Conservation (phyloP, 805 yeast genomes). For the Sugiyamaella lignohabitans region DNA sequence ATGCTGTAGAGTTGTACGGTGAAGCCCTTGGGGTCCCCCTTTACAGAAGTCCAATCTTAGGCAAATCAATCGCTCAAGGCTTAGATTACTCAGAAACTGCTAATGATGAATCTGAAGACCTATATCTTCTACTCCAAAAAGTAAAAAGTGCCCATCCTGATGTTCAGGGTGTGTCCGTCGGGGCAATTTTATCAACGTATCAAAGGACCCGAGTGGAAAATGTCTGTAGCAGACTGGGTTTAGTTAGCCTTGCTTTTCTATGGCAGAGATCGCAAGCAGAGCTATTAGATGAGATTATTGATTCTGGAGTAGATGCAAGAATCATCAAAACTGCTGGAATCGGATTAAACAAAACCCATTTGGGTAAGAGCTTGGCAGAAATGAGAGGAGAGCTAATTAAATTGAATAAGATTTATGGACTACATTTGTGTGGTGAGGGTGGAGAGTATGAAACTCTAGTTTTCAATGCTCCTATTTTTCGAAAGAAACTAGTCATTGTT, state of each 20-base stretch:
- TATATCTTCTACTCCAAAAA: slow-evolving; percentile 45
- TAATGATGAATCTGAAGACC: slow-evolving; percentile 85
- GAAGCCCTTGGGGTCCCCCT: slow-evolving; percentile 76
- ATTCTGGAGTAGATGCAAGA: slow-evolving; percentile 64
- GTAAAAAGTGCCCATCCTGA: slow-evolving; percentile 59
- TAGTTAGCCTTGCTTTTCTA: slow-evolving; percentile 65
- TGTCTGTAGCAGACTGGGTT: slow-evolving; percentile 68
- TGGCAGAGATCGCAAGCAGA: slow-evolving; percentile 87
- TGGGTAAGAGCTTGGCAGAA: slow-evolving; percentile 62
- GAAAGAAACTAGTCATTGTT: slow-evolving; percentile 40
- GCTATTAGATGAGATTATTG: slow-evolving; percentile 76
- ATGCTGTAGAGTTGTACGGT: slow-evolving; percentile 56
- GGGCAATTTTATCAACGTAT: slow-evolving; percentile 93
- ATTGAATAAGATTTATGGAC: slow-evolving; percentile 62
- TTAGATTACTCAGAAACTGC: slow-evolving; percentile 64
- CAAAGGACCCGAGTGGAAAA: slow-evolving; percentile 91
- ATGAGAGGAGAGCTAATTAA: slow-evolving; percentile 48
- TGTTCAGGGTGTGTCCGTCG: slow-evolving; percentile 81
- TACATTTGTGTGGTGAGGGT: slow-evolving; percentile 97
- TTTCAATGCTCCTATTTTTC: slow-evolving; percentile 81
- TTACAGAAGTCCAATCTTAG: slow-evolving; percentile 59
- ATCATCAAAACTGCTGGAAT: slow-evolving; percentile 90
- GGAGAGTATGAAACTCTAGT: slow-evolving; percentile 96
- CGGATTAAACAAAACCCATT: slow-evolving; percentile 61
- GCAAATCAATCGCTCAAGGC: slow-evolving; percentile 54